Base-by-base conservation (phyloP, 805 yeast species). In the Zygotorulaspora sp. region DNA sequence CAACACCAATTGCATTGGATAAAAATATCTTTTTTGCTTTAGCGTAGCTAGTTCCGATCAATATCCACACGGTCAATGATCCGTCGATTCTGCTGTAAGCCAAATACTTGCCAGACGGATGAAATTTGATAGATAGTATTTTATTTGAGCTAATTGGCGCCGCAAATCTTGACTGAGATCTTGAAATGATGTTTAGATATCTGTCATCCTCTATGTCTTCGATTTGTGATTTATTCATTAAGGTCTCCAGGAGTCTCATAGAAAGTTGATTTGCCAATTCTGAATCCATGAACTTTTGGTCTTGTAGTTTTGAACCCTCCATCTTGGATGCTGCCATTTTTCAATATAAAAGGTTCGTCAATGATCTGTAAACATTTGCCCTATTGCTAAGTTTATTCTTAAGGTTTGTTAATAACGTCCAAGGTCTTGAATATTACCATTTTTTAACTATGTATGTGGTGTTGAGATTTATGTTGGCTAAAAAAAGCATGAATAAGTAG, bases 21-120 rank as follows among this genome's bases (percentile, higher is more conserved):
- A 48, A 20, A 18, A 37, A 43, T 23, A 44, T 30, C 16, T 50
- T 48, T 24, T 36, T 40, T 4, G 47, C 38, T 9, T 36, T 26
- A 10, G 40, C 36, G 32, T 50, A 41, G 11, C 45, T 28, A 2
- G 37, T 23, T 1, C 41, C 34, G 8, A 30, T 28, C 10, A 52
- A 26, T 17, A 35, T 30, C 61, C 62, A 55, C 6, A 56, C 38
- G 7, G 60, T 53, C 21, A 60, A 31, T 1, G 63, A 50, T 2
- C 63, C 63, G 35, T 60, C 65, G 30, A 44, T 41, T 40, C 63
- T 49, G 27, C 56, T 48, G 37, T 58, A 60, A 0, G 57, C 62
- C 17, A 57, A 13, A n/a, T 33, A 38, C 3, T 43, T 41, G 4
- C 61, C 62, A 11, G 55, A 30, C 1, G 55, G 54, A 32, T 58